Base-by-base conservation (phyloP, 371 early-diverging fungal genomes). In the Cokeromyces recurvatus region DNA sequence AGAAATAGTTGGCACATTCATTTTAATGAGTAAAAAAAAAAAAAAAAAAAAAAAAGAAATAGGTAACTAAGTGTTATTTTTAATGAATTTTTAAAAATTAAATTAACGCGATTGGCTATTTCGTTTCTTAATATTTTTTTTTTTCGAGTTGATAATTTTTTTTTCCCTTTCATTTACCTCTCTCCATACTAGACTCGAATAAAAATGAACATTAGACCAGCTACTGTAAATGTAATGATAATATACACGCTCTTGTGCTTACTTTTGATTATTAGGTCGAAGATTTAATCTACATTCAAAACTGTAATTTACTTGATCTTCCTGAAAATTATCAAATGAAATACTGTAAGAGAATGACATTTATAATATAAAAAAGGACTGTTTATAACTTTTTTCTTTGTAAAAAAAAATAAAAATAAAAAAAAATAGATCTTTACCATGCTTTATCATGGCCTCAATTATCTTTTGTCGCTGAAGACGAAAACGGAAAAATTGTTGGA, bases 291-390 rank as follows among this genome's bases (percentile, higher is more conserved):
- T 81, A 76, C 24, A 86, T 98, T 83, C 97, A 98, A 77, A 85
- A 92, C 63, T 94, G 94, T 82, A 98, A 98, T 71, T 73, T 98
- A 50, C 76, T 81, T 51, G 96, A 97, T 70, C 81, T 98, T 43
- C 98, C 98, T 3, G 98, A 98, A 66, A 98, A 98, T 81, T 98
- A 98, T 69, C 91, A 91, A 62, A 91, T 98, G 89, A 98, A 98
- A 69, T 98, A 97, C 72, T 98, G 86, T 77, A 75, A 74, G 74
- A 43, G 12, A 41, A 8, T 1, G 15, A 22, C 14, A 6, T 9
- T 10, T 10, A 16, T 10, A 20, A 43, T 8, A 8, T 36, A 32
- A 10, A 27, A 10, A 16, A 11, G n/a, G 23, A 4, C 22, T 35
- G 1, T 31, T 43, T 23, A 21, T 38, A 34, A 20, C 16, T 31